Evolutionary conservation across 257 asterid species (phyloP).

Genomic region (Scutellaria barbata): DNA sequence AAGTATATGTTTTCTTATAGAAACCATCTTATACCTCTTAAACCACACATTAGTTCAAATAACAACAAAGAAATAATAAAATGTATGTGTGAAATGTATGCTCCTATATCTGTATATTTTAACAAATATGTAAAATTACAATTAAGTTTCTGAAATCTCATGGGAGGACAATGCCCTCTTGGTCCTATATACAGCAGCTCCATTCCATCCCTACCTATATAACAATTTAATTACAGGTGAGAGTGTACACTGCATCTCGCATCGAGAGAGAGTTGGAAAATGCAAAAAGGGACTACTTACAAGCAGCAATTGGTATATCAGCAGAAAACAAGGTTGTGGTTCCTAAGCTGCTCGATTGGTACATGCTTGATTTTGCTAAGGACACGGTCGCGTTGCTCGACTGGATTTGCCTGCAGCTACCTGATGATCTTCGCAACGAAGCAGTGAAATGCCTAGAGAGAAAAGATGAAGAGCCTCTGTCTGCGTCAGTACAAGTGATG

Average conservation of each 20-base stretch:
- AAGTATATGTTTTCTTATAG: no score
- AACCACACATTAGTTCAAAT: no score
- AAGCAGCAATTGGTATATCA: conserved; percentile 76
- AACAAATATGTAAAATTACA: no score
- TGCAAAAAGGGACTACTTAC: conserved; percentile 73
- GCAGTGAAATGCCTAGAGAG: conserved; percentile 55
- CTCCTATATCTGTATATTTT: no score
- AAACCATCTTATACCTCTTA: no score
- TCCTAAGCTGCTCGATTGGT: conserved; percentile 86
- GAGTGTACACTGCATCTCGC: conserved; percentile 71
- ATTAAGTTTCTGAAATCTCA: no score
- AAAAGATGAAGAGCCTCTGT: conserved; percentile 50
- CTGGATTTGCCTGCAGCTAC: conserved; percentile 86
- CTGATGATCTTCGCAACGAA: conserved; percentile 54
- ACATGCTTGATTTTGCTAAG: conserved; percentile 82
- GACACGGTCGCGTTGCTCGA: conserved; percentile 73
- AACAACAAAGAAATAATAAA: no score
- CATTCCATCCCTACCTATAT: no score
- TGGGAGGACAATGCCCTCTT: no score
- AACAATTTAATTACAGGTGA: conserved; percentile 47
- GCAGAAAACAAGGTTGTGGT: conserved; percentile 56
- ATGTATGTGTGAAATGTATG: no score
- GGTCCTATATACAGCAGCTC: no score
- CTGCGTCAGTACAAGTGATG: conserved; percentile 55
- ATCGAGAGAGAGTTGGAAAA: conserved; percentile 70